Conservation (phyloP, 2,329 filamentous ascomycete genomes). For the Nigrospora sphaerica region DNA sequence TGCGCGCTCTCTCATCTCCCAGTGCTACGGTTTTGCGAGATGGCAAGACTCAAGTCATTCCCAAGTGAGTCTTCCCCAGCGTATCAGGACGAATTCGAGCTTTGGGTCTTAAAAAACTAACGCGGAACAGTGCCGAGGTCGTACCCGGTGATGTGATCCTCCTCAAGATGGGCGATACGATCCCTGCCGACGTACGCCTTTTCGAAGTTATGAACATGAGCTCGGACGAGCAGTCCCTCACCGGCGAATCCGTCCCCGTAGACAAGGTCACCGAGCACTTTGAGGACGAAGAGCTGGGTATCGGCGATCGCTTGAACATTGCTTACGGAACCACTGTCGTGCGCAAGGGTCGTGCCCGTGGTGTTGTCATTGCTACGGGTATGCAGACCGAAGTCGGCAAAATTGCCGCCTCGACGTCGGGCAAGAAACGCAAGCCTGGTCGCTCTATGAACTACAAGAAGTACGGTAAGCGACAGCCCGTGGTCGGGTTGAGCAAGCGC, state of each 20-base stretch:
- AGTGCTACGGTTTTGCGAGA: slow-evolving; percentile 55
- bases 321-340: slow-evolving; percentile 69
- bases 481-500: slow-evolving; percentile 39
- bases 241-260: slow-evolving; percentile 68
- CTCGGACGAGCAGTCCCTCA: slow-evolving; percentile 72
- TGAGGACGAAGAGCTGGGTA: slow-evolving; percentile 50
- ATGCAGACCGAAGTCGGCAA: slow-evolving; percentile 66
- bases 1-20: slow-evolving; percentile 54
- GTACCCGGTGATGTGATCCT: slow-evolving; percentile 66
- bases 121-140: slow-evolving; percentile 44
- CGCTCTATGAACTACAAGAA: slow-evolving; percentile 46
- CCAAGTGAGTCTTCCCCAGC: slow-evolving; percentile 38
- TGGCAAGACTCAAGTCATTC: slow-evolving; percentile 48
- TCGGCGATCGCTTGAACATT: slow-evolving; percentile 68
- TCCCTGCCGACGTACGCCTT: slow-evolving; percentile 65
- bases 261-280: slow-evolving; percentile 54
- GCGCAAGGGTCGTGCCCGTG: slow-evolving; percentile 64
- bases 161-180: slow-evolving; percentile 65
- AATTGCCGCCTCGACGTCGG: slow-evolving; percentile 52
- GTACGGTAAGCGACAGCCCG: slow-evolving; percentile 42
- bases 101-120: slow-evolving; percentile 6
- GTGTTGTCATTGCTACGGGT: slow-evolving; percentile 65
- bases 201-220: slow-evolving; percentile 72
- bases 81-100: not conserved
- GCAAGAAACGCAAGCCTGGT: slow-evolving; percentile 48